Evolutionary conservation across 1,284 basidiomycete species (phyloP), one percentile per base, ranked within the genome.

Genomic region (Singerocomus rubriflavus): DNA sequence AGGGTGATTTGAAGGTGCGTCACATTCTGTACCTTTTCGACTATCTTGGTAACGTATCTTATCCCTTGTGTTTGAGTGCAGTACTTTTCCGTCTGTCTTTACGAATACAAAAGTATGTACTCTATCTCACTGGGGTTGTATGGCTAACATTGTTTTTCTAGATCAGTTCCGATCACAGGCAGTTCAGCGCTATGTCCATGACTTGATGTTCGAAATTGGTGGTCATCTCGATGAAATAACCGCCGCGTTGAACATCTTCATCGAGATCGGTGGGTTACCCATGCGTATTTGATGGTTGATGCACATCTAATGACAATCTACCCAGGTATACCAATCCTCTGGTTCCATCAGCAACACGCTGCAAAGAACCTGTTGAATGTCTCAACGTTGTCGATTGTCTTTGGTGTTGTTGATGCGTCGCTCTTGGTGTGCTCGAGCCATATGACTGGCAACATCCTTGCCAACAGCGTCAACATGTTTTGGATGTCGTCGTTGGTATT

Each of bases 401-500:
- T 81, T 61, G 75, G 74, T 8, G 76, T 70, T 21, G 78, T 81
- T 48, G 77, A 79, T 4, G 81, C 78, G 10, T 75, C 76, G 5
- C 78, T 74, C 1, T 62, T 82, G 60, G 78, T 73, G 51, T 78
- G 74, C 51, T 79, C 81, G 5, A 71, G 31, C 51, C 16, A 34
- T 56, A 51, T 52, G 64, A 39, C 56, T 64, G 59, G 51, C 17
- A 50, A 3, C 17, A 6, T 54, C 8, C 45, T 69, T 8, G 46
- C 55, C n/a, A 65, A 71, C 26, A 64, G 67, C 11, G 80, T 82
- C 37, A 83, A 82, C 57, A 71, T 70, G 2, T 79, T 84, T 55
- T 83, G 80, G 80, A 80, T 84, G 58, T 76, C 74, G 2, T 82
- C 81, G 0, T 59, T 83, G 47, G 70, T 84, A 2, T 78, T 84